Evolutionary conservation across 1,284 basidiomycete species (phyloP), one percentile per base, ranked within the genome.

Genomic region (Mycosarcoma maydis): DNA sequence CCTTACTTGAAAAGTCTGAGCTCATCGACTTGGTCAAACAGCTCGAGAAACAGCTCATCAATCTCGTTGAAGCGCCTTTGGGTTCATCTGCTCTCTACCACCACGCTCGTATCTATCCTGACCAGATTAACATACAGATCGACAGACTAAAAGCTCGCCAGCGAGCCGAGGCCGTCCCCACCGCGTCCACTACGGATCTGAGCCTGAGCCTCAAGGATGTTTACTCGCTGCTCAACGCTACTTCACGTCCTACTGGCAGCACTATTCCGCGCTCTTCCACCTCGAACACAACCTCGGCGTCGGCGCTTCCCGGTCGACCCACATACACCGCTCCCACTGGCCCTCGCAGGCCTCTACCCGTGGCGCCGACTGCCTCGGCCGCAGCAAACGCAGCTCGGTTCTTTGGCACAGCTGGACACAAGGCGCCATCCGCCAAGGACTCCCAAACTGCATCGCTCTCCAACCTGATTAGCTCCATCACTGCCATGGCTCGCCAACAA

Each of bases 21-120:
- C 67, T 70, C 32, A 60, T 70, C 40, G 52, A 64, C 47, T 32
- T 70, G 36, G 67, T 70, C 60, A 70, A 70, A 29, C 52, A 60
- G 44, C 60, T 70, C 36, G 67, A 70, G 23, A 65, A n/a, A n/a
- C 67, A 70, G 30, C 60, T 70, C n/a, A 32, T 46, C 34, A 56
- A 64, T 16, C 37, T 65, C 19, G 34, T 64, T 22, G 48, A 61
- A 20, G 60, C 60, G 7, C 67, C 67, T 8, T 27, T 34, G 16
- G 67, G 67, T 32, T 42, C 67, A 2, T 70, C 67, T 14, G 46
- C 60, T 2, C 50, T 70, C 42, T 70, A 70, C 33, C 51, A 50
- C 23, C 67, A 70, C 27, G 56, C 67, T 34, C 55, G 53, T 32
- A 52, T 70, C 51, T 70, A 70, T 45, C 67, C 67, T 20, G 41